Evolutionary conservation across 257 asterid species (phyloP), one percentile per base, ranked within the genome.

Genomic region (Rauvolfia tetraphylla): DNA sequence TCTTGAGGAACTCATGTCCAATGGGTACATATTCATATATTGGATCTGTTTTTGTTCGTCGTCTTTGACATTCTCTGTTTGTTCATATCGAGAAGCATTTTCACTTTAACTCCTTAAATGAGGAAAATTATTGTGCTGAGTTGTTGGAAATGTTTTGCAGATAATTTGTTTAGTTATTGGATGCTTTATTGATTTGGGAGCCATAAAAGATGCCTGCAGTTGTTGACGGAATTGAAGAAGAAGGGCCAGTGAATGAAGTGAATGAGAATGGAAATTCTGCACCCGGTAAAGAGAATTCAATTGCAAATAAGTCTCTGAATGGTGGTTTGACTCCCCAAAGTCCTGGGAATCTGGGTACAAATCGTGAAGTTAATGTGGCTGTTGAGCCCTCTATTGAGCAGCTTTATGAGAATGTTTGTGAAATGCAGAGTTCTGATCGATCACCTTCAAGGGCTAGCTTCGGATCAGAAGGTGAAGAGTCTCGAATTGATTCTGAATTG

Each of bases 381-480:
- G 88, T 76, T 68, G 97, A 92, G 78, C 82, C 95, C 69, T 92
- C 97, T 22, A 94, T 94, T 57, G 97, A 94, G 76, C 95, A 92
- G 79, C 97, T 92, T 42, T 94, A 94, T 77, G 93, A 89, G 33
- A 92, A 90, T 58, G 97, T 92, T 34, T 94, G 89, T 80, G 98
- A 94, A 85, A 90, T 94, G 97, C 98, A 92, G 84, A 94, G 98
- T 76, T 94, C 98, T 49, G 98, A 94, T 74, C 97, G 83, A 23
- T 94, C 98, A 4, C 97, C 97, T 5, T 94, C 97, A 0, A 92
- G 97, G 89, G 85, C 70, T 56, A 94, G 98, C 79, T 87, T 89
- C 68, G 93, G 97, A 85, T 94, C 98, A n/a, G 97, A 94, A 41
- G 97, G 97, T 20, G 97, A 92, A 25, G 97, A 92, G 62, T 94